Percentiles rank a stretch among this genome's conserved stretches.
phyloP scores from a whole-genome alignment of 139 green algal species.

The Chlorella sp. region DNA sequence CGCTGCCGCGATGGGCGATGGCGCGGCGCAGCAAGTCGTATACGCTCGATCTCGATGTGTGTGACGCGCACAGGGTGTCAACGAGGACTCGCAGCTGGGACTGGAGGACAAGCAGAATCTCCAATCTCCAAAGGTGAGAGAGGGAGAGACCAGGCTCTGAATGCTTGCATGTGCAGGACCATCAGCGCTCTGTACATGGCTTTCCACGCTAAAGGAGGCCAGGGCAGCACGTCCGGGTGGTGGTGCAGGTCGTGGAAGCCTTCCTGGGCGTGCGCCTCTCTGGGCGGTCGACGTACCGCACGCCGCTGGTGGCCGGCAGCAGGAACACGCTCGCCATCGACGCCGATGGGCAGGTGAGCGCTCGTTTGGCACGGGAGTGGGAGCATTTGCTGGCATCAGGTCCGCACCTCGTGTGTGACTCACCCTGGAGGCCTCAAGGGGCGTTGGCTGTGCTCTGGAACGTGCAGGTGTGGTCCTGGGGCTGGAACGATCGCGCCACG shows the following conservation, averaged over 20 bases:
- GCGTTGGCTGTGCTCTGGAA: neutral
- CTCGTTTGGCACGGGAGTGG: neutral
- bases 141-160: too few species aligned
- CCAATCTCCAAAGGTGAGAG: slow-evolving; percentile 42
- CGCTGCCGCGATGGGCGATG: too few species aligned
- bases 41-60: too few species aligned
- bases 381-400: neutral
- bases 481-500: slow-evolving; percentile 82
- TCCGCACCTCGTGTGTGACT: too few species aligned
- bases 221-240: too few species aligned
- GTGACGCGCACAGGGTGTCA: too few species aligned
- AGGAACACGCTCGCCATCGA: slow-evolving; percentile 73
- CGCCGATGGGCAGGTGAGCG: slow-evolving; percentile 1
- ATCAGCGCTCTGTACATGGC: too few species aligned
- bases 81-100: slow-evolving; percentile 81
- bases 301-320: slow-evolving; percentile 47
- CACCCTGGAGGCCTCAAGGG: too few species aligned
- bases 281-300: slow-evolving; percentile 28
- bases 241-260: neutral
- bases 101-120: slow-evolving; percentile 9
- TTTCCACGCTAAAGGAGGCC: too few species aligned
- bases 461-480: slow-evolving; percentile 60
- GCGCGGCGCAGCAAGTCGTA: too few species aligned
- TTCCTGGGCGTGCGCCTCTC: slow-evolving; percentile 36
- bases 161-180: too few species aligned